Percentiles rank a stretch among this genome's conserved stretches.
phyloP scores from a whole-genome alignment of 2,329 filamentous ascomycete genomes.

The Pseudogymnoascus sp. region DNA sequence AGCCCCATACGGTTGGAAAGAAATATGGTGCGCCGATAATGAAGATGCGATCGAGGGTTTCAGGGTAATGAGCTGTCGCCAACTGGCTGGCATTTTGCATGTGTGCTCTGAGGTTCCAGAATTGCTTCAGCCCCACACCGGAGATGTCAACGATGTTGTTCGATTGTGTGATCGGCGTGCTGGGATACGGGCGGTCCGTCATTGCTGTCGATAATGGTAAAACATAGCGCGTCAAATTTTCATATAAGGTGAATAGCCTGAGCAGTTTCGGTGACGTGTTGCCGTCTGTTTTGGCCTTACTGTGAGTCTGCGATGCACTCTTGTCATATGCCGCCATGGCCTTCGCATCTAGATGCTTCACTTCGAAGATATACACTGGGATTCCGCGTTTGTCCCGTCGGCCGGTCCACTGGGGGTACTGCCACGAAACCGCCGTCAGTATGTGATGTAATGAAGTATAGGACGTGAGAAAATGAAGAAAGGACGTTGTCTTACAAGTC shows the following conservation, averaged over 20 bases:
- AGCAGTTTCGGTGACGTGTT: slow-evolving; percentile 68
- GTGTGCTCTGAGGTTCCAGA: slow-evolving; percentile 88
- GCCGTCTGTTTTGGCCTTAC: slow-evolving; percentile 54
- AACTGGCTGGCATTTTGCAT: slow-evolving; percentile 88
- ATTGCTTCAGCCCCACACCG: slow-evolving; percentile 80
- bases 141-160: slow-evolving; percentile 94
- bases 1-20: slow-evolving; percentile 89
- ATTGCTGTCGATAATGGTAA: slow-evolving; percentile 77
- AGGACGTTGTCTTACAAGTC: slow-evolving; percentile 50
- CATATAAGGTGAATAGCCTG: slow-evolving; percentile 84
- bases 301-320: slow-evolving; percentile 42
- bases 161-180: slow-evolving; percentile 82
- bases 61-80: slow-evolving; percentile 89
- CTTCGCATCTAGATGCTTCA: slow-evolving; percentile 73
- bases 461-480: slow-evolving; percentile 11
- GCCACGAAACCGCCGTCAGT: slow-evolving; percentile 17
- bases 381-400: slow-evolving; percentile 84
- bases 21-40: slow-evolving; percentile 77
- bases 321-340: slow-evolving; percentile 73
- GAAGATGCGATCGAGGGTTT: slow-evolving; percentile 79
- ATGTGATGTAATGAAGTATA: slow-evolving; percentile 17
- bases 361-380: slow-evolving; percentile 84
- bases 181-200: slow-evolving; percentile 57
- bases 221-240: slow-evolving; percentile 80
- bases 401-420: slow-evolving; percentile 95